Base-by-base conservation (phyloP, 768 basidiomycete species). In the Podaxis mareebaensis region DNA sequence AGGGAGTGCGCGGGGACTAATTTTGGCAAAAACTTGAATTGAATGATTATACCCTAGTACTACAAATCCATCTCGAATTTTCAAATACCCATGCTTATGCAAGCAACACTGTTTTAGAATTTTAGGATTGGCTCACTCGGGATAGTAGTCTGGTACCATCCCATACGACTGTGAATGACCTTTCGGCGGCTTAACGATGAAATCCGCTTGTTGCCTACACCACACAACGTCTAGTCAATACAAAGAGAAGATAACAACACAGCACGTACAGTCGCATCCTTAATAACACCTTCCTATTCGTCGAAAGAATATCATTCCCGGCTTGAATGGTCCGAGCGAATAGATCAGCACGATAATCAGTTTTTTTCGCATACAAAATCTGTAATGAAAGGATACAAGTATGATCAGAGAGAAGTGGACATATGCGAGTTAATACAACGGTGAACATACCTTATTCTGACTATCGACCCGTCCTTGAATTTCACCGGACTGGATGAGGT, bases 381-480 rank as follows among this genome's bases (percentile, higher is more conserved):
- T 93, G 67, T 2, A 17, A 26, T 15, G 36, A 51, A 26, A 49
- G 53, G 49, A 28, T 30, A n/a, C 7, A 67, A 51, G 28, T 70
- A 24, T 33, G 15, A n/a, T 44, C 20, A 28, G n/a, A 24, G n/a
- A 20, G 33, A 64, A 52, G 4, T 17, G 17, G 13, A 36, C 15
- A 12, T 33, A 39, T 39, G 5, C 20, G 8, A 10, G 11, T n/a
- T 13, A 22, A 59, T 15, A 58, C 51, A 53, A 26, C 17, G 44
- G 15, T 20, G 3, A 28, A 67, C 74, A 46, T 53, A 90, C 93
- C 83, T 93, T 94, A 75, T 95, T 93, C 73, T 91, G 90, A 69
- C 92, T 90, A 72, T 98, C 95, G 17, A 97, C 88, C 10, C 93
- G 81, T 2, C 87, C 95, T 68, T 90, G 84, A 65, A 98, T 92